phyloP scores from a whole-genome alignment of 2,329 filamentous ascomycete species.

The Fusarium keratoplasticum region DNA sequence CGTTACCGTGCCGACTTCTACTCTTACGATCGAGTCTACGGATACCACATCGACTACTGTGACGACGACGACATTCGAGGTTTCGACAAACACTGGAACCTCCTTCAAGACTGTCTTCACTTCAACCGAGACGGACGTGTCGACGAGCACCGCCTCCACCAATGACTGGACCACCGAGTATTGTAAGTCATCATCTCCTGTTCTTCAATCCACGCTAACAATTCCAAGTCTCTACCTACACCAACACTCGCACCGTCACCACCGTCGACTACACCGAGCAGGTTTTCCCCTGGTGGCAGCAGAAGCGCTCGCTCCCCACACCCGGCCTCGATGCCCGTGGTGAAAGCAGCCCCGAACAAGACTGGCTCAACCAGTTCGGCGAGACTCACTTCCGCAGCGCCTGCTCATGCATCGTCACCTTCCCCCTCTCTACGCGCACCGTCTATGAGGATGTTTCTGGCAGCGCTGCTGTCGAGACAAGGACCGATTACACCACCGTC shows the following conservation, averaged over 20 bases:
- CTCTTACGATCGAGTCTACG: slow-evolving; percentile 4
- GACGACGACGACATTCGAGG: slow-evolving; percentile 3
- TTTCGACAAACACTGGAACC: slow-evolving; percentile 5
- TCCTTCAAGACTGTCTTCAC: not conserved
- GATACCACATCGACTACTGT: slow-evolving; percentile 2
- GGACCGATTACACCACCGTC: not conserved
- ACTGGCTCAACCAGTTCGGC: slow-evolving; percentile 12
- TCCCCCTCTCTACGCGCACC: slow-evolving; percentile 15
- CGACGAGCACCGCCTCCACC: not conserved
- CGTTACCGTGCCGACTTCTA: slow-evolving; percentile 4
- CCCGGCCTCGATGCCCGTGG: not conserved
- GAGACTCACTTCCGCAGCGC: slow-evolving; percentile 13
- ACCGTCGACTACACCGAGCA: slow-evolving; percentile 6
- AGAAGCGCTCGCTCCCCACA: slow-evolving; percentile 7
- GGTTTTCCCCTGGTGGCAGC: slow-evolving; percentile 8
- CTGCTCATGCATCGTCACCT: slow-evolving; percentile 15
- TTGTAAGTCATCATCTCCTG: not conserved
- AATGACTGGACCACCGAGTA: slow-evolving; percentile 2
- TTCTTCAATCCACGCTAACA: not conserved
- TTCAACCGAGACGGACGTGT: not conserved
- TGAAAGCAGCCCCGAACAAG: not conserved
- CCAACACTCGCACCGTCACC: not conserved
- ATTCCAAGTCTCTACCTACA: not conserved
- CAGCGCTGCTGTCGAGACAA: not conserved
- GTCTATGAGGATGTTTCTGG: not conserved